These are phyloP conservation scores for Austropuccinia psidii DNA, from an alignment of 1,284 basidiomycete species.

Conservation along the genomic window DNA sequence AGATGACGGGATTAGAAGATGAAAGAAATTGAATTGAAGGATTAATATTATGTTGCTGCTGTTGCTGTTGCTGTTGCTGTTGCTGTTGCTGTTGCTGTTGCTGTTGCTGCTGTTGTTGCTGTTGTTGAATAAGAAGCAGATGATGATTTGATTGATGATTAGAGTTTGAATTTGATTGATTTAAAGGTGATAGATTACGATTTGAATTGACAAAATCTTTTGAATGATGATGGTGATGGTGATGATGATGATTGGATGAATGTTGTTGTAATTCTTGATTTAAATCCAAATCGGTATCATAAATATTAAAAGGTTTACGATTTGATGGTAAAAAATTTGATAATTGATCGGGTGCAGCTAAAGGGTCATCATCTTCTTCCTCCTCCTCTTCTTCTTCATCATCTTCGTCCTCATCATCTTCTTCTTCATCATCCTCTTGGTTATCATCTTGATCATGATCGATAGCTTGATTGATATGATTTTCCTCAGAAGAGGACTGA, in stretches of 20 bases:
- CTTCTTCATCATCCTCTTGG: not conserved
- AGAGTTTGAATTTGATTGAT: not conserved
- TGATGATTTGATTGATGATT: not conserved
- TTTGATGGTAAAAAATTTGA: not conserved
- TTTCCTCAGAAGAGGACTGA: too few species aligned
- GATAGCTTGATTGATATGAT: too few species aligned
- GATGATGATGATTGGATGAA: not conserved
- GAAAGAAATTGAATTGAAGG: too few species aligned
- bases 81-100: not conserved
- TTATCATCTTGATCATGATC: too few species aligned
- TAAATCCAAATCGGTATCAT: not conserved
- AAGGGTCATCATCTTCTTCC: not conserved
- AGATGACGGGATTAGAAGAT: too few species aligned
- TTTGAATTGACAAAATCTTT: not conserved
- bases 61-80: not conserved
- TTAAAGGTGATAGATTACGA: not conserved
- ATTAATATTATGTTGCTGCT: not conserved
- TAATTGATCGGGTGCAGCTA: not conserved
- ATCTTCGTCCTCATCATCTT: constrained; percentile 7
- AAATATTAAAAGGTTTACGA: constrained; percentile 3
- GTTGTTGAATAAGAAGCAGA: not conserved
- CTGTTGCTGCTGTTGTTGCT: not conserved
- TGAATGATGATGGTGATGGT: not conserved
- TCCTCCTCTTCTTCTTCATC: constrained; percentile 7
- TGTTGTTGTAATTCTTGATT: not conserved